phyloP scores from a whole-genome alignment of 1,284 basidiomycete genomes.

The Ustilago trichophora region DNA sequence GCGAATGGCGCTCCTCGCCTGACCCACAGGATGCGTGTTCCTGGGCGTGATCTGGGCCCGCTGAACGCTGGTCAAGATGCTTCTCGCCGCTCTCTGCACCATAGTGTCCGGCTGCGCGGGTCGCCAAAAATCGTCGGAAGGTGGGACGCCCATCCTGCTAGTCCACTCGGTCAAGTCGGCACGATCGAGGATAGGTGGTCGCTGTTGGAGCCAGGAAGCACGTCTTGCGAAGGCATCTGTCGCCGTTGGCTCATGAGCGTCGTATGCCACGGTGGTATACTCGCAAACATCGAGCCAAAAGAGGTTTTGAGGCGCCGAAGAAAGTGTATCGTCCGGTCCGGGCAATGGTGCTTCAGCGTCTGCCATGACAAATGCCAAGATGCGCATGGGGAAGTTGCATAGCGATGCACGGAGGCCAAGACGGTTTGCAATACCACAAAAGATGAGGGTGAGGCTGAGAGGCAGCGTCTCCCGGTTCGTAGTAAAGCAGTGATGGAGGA shows the following conservation, averaged over 20 bases:
- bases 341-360: constrained; percentile 11
- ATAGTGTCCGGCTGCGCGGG: constrained; percentile 19
- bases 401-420: constrained; percentile 41
- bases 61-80: constrained; percentile 32
- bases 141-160: constrained; percentile 11
- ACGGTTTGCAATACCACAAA: constrained; percentile 44
- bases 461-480: constrained; percentile 48
- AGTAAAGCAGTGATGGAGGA: constrained; percentile 44
- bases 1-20: constrained; percentile 12
- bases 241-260: constrained; percentile 15
- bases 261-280: constrained; percentile 15
- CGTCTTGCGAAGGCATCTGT: constrained; percentile 17
- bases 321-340: background rate
- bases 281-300: constrained; percentile 49
- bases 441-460: constrained; percentile 41
- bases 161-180: constrained; percentile 20
- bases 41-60: constrained; percentile 28
- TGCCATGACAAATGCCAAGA: constrained; percentile 33
- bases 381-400: constrained; percentile 43
- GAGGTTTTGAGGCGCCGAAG: constrained; percentile 4
- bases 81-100: constrained; percentile 28
- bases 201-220: constrained; percentile 14
- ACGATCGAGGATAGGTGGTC: constrained; percentile 25
- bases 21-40: background rate
- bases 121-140: constrained; percentile 21